Evolutionary conservation across 108 stramenopile species (phyloP), one percentile per base, ranked within the genome.

Genomic region (Mediolabrus comicus): DNA sequence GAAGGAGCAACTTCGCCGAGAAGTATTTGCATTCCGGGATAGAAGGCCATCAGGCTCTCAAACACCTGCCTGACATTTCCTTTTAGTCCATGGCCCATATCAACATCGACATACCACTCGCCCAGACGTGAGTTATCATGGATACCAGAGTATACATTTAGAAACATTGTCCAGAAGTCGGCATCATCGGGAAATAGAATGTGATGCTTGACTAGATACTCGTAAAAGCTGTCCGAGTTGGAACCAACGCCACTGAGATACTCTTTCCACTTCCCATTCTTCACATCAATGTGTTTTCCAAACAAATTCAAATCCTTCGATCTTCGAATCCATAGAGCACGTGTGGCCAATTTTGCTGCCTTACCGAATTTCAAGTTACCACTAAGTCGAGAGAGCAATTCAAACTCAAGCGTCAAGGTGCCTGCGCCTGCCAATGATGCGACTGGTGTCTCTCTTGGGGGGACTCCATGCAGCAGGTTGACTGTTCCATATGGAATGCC

Each of bases 401-500:
- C 87, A 74, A 97, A 90, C 67, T 97, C 97, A 11, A 97, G 61
- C 2, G 88, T 70, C 26, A 97, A 74, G 14, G 95, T 92, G 9
- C 97, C 97, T 28, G 87, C 92, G 1, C 95, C 97, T 13, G 97
- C 97, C 27, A 95, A 83, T 13, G 86, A 89, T 1, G 97, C 90
- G 35, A 95, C 77, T 30, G 87, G 49, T 1, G 97, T 95, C 62
- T 97, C 97, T 28, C 86, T 88, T 26, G 36, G 24, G 4, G 97
- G 97, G 26, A 97, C 82, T 8, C 97, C 97, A 56, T 69, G 38
- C 6, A 91, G 28, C 22, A 98, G 64, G 74, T 94, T 94, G 32
- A 98, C 92, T 6, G 97, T 98, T 0, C 96, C 96, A 74, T 92
- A 98, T 8, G 97, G 97, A 53, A 98, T 96, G 9, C 94, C 92